Evolutionary conservation across 257 asterid species (phyloP).

Genomic region (Lycium ferocissimum): DNA sequence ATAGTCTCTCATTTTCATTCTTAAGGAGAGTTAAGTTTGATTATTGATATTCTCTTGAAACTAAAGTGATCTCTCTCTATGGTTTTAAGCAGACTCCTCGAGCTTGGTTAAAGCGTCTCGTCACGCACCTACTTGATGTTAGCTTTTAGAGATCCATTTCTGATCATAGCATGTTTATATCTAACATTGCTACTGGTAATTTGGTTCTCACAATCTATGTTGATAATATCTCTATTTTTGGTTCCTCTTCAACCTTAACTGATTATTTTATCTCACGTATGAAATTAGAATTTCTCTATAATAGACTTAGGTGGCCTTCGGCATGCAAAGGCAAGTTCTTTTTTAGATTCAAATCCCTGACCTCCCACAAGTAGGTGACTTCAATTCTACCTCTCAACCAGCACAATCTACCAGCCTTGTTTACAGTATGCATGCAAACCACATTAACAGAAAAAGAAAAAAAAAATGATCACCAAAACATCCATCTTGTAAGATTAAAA

Average conservation of each 20-base stretch:
- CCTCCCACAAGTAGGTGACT: not conserved
- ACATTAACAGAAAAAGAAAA: conserved; percentile 21
- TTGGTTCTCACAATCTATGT: not conserved
- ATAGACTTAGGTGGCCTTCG: too few species aligned
- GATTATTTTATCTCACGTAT: not conserved
- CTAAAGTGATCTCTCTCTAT: not conserved
- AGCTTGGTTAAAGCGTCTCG: not conserved
- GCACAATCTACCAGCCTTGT: not conserved
- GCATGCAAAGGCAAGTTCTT: too few species aligned
- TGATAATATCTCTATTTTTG: not conserved
- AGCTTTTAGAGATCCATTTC: not conserved
- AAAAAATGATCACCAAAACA: conserved; percentile 27
- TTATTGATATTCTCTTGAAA: not conserved
- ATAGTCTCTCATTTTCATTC: too few species aligned
- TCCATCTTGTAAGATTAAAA: conserved; percentile 9
- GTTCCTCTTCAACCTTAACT: conserved; percentile 1
- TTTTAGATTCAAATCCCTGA: not conserved
- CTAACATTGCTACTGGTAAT: not conserved
- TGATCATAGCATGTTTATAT: not conserved
- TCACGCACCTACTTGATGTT: not conserved
- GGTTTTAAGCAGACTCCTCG: not conserved
- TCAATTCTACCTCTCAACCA: not conserved
- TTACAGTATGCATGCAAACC: conserved; percentile 20
- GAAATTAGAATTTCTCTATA: not conserved
- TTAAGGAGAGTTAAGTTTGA: too few species aligned